Evolutionary conservation across 192 early-diverging fungal species (phyloP).

Genomic region (Coemansia sp.): DNA sequence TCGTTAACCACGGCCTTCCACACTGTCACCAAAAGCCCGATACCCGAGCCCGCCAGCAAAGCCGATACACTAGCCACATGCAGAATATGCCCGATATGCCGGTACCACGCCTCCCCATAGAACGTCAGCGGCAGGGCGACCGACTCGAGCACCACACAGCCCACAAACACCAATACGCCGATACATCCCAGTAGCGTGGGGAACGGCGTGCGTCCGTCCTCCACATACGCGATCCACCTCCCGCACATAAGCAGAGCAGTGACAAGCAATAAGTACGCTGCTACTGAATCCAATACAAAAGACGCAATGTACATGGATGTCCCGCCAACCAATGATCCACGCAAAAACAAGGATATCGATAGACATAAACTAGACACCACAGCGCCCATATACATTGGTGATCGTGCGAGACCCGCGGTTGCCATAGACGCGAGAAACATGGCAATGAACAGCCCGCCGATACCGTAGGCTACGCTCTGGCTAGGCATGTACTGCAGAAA

Average conservation of each 20-base stretch:
- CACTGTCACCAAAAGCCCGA: conserved; percentile 20
- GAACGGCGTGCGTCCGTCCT: background rate
- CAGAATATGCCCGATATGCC: conserved; percentile 24
- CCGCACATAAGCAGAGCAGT: conserved; percentile 13
- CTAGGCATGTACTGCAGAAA: conserved; percentile 30
- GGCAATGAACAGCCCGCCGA: conserved; percentile 32
- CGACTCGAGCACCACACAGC: conserved; percentile 21
- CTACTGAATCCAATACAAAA: conserved; percentile 20
- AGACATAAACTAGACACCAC: conserved; percentile 11
- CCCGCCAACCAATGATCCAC: conserved; percentile 14
- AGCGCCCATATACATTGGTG: conserved; percentile 10
- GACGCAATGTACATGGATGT: conserved; percentile 25
- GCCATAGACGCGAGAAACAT: conserved; percentile 17
- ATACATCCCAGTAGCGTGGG: background rate
- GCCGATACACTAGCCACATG: conserved; percentile 6
- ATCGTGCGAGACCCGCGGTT: background rate
- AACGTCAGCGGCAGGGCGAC: conserved; percentile 24
- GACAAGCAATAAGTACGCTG: conserved; percentile 18
- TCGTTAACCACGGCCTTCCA: conserved; percentile 13
- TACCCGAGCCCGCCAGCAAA: conserved; percentile 11
- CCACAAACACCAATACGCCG: background rate
- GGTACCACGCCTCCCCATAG: background rate
- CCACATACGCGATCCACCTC: conserved; percentile 22
- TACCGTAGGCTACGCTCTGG: conserved; percentile 28
- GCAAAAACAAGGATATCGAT: conserved; percentile 32